Evolutionary conservation across 2,329 filamentous ascomycete species (phyloP), one percentile per base, ranked within the genome.

Genomic region (Aspergillus arachidicola): DNA sequence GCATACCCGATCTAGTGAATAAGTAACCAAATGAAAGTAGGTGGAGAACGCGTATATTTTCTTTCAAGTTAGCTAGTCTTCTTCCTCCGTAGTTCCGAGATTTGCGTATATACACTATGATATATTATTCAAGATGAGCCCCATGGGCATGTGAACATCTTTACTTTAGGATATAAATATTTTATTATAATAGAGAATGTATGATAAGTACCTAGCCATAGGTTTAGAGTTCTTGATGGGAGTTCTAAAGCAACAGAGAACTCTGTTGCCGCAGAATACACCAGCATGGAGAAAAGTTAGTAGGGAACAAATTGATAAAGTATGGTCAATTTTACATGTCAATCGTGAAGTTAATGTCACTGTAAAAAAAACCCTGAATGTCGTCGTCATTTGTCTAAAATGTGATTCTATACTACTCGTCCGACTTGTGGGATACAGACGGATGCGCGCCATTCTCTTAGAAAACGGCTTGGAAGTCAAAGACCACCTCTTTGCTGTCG

Each of bases 401-500:
- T 57, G 70, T 69, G 2, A 69, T 71, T 56, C 63, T 75, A 9
- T 74, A 79, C 72, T 72, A 75, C 56, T 61, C 69, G 4, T 46
- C 45, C 11, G 77, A 78, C 57, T 54, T 77, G n/a, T 34, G 62
- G 12, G 28, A 66, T 34, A 38, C 58, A 23, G 30, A 63, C 28
- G 36, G 30, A 51, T 60, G 60, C 56, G 43, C 68, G 21, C 56
- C n/a, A n/a, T 58, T 26, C 19, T 71, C 28, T 70, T 73, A 41
- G 53, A 64, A 34, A 63, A 72, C 66, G 60, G 60, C 56, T 65
- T 69, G 59, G 67, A 65, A 26, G 51, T 58, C 7, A 66, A 36
- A 56, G 61, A 76, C 51, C 43, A 61, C 48, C 63, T 61, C n/a
- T 81, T 79, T 64, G 69, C 72, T 26, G 64, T 82, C 56, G 80